Evolutionary conservation across 257 asterid species (phyloP), one percentile per base, ranked within the genome.

Genomic region (Henckelia pumila): DNA sequence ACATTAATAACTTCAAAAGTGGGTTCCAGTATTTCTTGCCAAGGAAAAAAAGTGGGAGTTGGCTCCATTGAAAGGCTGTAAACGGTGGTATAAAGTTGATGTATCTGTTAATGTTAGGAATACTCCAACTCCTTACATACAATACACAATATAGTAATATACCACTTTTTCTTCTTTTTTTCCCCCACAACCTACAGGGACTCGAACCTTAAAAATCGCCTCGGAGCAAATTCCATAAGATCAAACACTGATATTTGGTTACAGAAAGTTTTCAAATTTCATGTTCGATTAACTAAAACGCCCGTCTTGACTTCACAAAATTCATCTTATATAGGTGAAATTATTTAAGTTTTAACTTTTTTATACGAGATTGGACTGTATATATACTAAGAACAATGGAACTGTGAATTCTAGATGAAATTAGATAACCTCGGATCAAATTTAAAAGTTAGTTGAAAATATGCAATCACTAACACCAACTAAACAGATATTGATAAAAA

Each of bases 361-460:
- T 30, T 1, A 30, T 30, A 30, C 7, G 33, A 30, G 33, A 30
- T 8, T 6, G 7, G 33, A 29, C 33, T 5, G 33, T 30, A 52
- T 44, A 67, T 30, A 52, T 44, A 67, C 69, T 64, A 50, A 30
- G 9, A 26, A 10, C 64, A 16, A 60, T 13, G 50, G 52, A 61
- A 53, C 55, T 17, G 24, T 28, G 23, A 26, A 52, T 49, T 71
- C 23, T 61, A 56, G 23, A 60, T 29, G 70, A 59, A 63, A 61
- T 23, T 66, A 66, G 70, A 61, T 24, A 32, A 58, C 58, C 56
- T 63, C 25, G 5, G 1, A 37, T 69, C 4, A 59, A 21, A 58
- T 8, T 7, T 20, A 19, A 59, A 40, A 40, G 8, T 33, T 26
- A 58, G 35, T 17, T 5, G 24, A 28, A 28, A 25, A 25, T 25